A percentile compares a stretch with the other conserved stretches of the same genome.
These are phyloP conservation scores for Rosa multiflora DNA, from an alignment of 306 rosid genomes.

Conservation along the genomic window DNA sequence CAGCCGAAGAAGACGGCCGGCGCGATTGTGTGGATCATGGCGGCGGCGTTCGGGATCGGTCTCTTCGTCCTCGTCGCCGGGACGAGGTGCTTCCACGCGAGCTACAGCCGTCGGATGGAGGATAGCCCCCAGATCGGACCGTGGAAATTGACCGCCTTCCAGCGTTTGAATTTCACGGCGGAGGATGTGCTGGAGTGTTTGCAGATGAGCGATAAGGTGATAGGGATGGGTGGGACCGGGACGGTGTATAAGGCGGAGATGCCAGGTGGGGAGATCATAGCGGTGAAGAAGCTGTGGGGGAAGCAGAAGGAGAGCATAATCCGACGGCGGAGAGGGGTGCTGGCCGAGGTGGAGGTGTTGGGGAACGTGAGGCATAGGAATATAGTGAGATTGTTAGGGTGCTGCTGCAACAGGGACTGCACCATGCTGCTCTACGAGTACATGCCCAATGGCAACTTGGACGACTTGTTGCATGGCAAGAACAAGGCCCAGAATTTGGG, in stretches of 20 bases:
- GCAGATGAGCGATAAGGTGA: conserved; percentile 60
- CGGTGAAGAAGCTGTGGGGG: conserved; percentile 86
- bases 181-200: conserved; percentile 83
- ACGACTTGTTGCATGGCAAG: conserved; percentile 68
- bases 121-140: conserved; percentile 55
- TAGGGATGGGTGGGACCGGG: conserved; percentile 94
- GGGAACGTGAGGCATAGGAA: conserved; percentile 96
- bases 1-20: conserved; percentile 73
- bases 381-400: conserved; percentile 91
- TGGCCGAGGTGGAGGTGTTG: conserved; percentile 92
- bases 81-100: conserved; percentile 80
- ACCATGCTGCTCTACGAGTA: conserved; percentile 94
- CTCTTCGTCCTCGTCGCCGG: conserved; percentile 77
- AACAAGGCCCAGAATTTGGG: conserved; percentile 67
- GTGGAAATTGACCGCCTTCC: conserved; percentile 89
- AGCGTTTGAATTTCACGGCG: conserved; percentile 83
- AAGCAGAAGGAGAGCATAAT: conserved; percentile 59
- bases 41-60: conserved; percentile 89
- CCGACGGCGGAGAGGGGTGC: conserved; percentile 77
- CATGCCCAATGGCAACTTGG: conserved; percentile 89
- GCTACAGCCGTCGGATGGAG: conserved; percentile 46
- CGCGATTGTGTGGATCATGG: conserved; percentile 84
- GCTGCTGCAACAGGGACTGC: conserved; percentile 82
- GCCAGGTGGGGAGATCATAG: conserved; percentile 96
- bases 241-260: conserved; percentile 80